Evolutionary conservation across 1,284 basidiomycete genomes (phyloP), one percentile per base, ranked within the genome.

Genomic region (Apiotrichum gamsii): DNA sequence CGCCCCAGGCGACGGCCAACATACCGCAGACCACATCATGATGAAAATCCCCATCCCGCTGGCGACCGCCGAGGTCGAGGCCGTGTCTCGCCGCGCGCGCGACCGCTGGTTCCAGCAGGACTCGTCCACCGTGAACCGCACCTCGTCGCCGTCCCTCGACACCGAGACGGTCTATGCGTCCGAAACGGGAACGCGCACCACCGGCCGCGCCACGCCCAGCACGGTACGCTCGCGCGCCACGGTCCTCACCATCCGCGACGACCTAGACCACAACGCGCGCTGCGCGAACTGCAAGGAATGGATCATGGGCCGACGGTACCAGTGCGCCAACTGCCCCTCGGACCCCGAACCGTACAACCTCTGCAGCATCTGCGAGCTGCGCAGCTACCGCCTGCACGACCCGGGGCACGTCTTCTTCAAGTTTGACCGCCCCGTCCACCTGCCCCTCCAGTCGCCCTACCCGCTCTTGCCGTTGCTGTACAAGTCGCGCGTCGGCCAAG

Each of bases 31-130:
- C 5, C 90, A 94, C 64, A 89, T 91, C 59, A 81, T 91, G 79
- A 88, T 94, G 72, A 93, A 94, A 87, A 90, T 91, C 33, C 89
- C 89, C 0, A 81, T 85, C 52, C 87, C 89, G 2, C 74, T 91
- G 15, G 81, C 83, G 42, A 78, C 77, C 6, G 76, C 77, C 10
- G 83, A 89, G 62, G 82, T 89, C 28, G 82, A 84, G 68, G 80
- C 76, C 11, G 84, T 84, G 11, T 84, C 84, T 56, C 77, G 81
- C 42, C 77, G 81, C 46, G 89, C 88, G 2, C 77, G 84, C 37
- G 76, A 82, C 54, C 74, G 87, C 2, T 90, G 87, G 86, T 79
- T 78, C 21, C 81, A 81, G 23, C 78, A 84, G 44, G 87, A 90
- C 68, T 82, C 82, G 8, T 80, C 80, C 10, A 57, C 62, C 1